A percentile compares a stretch with the other conserved stretches of the same genome.
Conservation (phyloP, 1,139 yeast genomes). For the Candida gigantensis region DNA sequence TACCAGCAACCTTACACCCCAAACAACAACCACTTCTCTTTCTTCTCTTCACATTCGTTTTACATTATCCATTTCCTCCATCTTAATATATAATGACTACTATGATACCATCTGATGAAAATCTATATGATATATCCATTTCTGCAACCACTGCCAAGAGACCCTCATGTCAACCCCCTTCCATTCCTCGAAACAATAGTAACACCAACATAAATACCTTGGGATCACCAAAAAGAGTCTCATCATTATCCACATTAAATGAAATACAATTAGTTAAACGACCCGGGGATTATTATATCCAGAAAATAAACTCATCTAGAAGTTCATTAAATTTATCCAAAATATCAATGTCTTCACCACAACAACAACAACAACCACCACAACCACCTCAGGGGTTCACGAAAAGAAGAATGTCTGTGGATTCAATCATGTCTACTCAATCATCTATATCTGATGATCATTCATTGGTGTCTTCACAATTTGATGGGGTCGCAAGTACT, state of each 20-base stretch:
- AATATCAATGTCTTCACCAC: constrained; percentile 5
- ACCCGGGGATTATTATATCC: constrained; percentile 47
- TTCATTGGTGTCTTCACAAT: constrained; percentile 39
- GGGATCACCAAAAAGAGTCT: constrained; percentile 27
- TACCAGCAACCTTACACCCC: too few species aligned
- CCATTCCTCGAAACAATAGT: not conserved
- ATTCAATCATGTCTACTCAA: constrained; percentile 37
- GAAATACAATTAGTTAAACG: constrained; percentile 35
- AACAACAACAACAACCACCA: constrained; percentile 4
- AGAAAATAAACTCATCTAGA: constrained; percentile 24
- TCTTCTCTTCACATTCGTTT: not conserved
- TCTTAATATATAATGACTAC: not conserved
- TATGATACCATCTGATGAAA: constrained; percentile 13
- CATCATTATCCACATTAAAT: constrained; percentile 26
- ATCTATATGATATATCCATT: constrained; percentile 33
- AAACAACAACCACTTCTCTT: too few species aligned
- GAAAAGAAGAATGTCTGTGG: constrained; percentile 36
- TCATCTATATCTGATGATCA: constrained; percentile 39
- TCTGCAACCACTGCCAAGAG: constrained; percentile 5
- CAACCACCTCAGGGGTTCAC: constrained; percentile 15
- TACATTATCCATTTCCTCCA: not conserved
- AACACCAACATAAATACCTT: constrained; percentile 7
- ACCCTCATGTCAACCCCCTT: constrained; percentile 2
- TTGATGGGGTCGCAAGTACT: constrained; percentile 20
- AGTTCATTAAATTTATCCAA: constrained; percentile 8